Conservation (phyloP, 805 yeast species). For the Hanseniaspora mollemarum region DNA sequence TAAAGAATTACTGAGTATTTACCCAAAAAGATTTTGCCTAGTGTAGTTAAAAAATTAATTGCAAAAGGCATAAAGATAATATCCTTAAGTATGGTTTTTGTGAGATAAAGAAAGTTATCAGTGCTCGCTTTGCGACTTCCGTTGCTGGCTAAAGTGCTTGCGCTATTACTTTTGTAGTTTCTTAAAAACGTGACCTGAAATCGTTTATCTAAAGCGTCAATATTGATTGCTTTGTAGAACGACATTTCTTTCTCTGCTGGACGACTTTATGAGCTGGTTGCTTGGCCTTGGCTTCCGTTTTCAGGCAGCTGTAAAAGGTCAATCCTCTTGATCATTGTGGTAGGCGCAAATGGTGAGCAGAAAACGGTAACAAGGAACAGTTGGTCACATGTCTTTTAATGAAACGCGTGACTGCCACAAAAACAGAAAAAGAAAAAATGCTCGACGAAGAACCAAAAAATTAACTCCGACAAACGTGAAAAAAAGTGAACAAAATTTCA, state of each 20-base stretch:
- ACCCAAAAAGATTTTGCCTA: constrained; percentile 4
- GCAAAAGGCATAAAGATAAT: constrained; percentile 2
- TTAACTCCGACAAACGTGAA: no score
- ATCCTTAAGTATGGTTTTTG: constrained; percentile 5
- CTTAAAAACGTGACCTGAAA: constrained; percentile 10
- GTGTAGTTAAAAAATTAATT: constrained; percentile 1
- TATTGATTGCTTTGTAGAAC: not conserved
- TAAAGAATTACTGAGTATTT: constrained; percentile 10
- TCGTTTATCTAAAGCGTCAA: constrained; percentile 10
- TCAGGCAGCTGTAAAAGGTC: no score
- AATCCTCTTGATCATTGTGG: no score
- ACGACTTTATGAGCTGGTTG: not conserved
- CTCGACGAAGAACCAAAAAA: no score
- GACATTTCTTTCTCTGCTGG: not conserved
- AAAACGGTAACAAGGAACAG: no score
- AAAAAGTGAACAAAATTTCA: no score
- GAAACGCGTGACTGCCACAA: no score
- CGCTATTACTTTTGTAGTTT: constrained; percentile 1
- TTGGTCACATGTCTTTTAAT: no score
- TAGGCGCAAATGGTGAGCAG: no score
- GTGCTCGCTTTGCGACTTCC: not conserved
- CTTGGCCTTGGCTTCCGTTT: not conserved
- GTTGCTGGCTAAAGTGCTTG: not conserved
- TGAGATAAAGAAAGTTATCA: not conserved
- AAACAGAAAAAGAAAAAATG: no score